These are phyloP conservation scores for Thymus quinquecostatus DNA, from an alignment of 257 asterid genomes.

Conservation along the genomic window DNA sequence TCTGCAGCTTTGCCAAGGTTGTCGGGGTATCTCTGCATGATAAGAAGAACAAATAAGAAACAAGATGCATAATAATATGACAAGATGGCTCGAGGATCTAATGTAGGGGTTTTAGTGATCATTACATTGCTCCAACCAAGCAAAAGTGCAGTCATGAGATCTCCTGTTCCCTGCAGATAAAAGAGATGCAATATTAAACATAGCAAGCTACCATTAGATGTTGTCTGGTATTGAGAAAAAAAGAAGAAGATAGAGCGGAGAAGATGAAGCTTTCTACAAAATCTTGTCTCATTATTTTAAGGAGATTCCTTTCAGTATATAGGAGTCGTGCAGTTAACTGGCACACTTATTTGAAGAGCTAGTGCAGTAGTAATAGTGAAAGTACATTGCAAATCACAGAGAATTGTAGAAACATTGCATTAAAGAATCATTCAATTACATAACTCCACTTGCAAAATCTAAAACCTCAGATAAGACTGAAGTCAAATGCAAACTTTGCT, in stretches of 20 bases:
- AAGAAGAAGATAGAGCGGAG: background rate
- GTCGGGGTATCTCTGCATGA: conserved; percentile 80
- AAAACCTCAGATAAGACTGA: conserved; percentile 2
- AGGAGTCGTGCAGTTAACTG: background rate
- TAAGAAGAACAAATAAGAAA: conserved; percentile 33
- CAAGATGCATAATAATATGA: conserved; percentile 10
- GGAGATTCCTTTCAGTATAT: background rate
- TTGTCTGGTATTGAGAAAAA: conserved; percentile 7
- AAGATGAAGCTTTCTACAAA: background rate
- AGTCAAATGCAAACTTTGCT: background rate
- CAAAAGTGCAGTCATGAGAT: conserved; percentile 83
- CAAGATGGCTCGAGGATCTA: conserved; percentile 17
- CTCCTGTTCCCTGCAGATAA: conserved; percentile 94
- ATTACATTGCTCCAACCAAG: conserved; percentile 99
- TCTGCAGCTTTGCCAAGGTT: conserved; percentile 92
- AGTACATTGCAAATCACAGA: background rate
- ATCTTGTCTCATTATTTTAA: background rate
- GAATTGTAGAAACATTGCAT: background rate
- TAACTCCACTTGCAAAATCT: background rate
- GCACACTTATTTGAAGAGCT: background rate
- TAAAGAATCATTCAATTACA: conserved; percentile 9
- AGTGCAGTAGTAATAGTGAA: too few relatives aligned
- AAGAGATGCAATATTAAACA: conserved; percentile 16
- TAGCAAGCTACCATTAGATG: conserved; percentile 15
- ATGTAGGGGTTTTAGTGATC: conserved; percentile 23